Conservation (phyloP, 257 asterid genomes). For the Asclepias syriaca region DNA sequence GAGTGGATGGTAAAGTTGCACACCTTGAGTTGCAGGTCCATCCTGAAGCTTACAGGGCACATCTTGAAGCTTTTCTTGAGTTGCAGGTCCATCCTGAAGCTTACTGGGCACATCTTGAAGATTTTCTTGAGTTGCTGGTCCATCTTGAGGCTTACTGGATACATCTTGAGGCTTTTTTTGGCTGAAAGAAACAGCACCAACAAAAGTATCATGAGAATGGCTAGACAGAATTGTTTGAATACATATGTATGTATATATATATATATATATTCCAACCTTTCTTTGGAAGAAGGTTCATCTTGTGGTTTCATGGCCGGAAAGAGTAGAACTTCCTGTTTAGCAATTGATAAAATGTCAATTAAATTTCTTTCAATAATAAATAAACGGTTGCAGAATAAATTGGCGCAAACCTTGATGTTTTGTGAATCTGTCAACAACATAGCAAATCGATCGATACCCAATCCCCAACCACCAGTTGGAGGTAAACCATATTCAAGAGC, state of each 20-base stretch:
- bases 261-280: constrained; percentile 27
- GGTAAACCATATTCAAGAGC: constrained; percentile 95
- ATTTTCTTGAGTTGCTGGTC: constrained; percentile 25
- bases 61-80: constrained; percentile 9
- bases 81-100: constrained; percentile 10
- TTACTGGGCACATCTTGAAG: constrained; percentile 15
- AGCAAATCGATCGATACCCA: constrained; percentile 82
- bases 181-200: not conserved
- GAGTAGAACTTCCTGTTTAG: constrained; percentile 71
- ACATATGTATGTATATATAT: not conserved
- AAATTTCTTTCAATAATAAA: not conserved
- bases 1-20: not conserved
- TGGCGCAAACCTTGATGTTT: constrained; percentile 65
- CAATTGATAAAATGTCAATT: not conserved
- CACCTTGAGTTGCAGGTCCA: constrained; percentile 32
- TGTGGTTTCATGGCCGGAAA: constrained; percentile 95
- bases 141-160: constrained; percentile 17
- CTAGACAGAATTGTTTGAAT: not conserved
- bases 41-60: constrained; percentile 26
- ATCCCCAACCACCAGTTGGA: constrained; percentile 98
- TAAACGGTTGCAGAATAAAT: not conserved
- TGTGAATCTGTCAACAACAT: constrained; percentile 92
- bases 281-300: constrained; percentile 57
- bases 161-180: constrained; percentile 14
- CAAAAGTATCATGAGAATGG: not conserved